A percentile compares a stretch with the other conserved stretches of the same genome.
These are phyloP conservation scores for Boletellus emodensis DNA, from an alignment of 768 basidiomycete genomes.

Conservation along the genomic window DNA sequence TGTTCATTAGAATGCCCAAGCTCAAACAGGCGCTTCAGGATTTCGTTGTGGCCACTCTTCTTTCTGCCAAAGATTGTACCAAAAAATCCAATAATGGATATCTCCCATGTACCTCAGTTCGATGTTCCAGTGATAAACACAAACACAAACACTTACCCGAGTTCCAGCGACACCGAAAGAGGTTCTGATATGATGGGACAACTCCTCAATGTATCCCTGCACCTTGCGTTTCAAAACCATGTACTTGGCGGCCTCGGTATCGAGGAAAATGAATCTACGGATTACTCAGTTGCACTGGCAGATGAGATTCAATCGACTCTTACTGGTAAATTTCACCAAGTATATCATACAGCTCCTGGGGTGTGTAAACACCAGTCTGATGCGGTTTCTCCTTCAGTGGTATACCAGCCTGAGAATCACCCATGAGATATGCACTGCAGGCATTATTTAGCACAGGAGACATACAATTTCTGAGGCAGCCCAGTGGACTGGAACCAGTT, in stretches of 20 bases:
- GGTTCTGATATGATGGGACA: slow-evolving; percentile 55
- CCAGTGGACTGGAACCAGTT: slow-evolving; percentile 64
- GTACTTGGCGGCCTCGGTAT: slow-evolving; percentile 55
- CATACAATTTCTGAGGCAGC: slow-evolving; percentile 64
- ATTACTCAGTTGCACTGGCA: neutral
- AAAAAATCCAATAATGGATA: slow-evolving; percentile 39
- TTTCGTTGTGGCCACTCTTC: slow-evolving; percentile 39
- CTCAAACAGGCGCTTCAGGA: slow-evolving; percentile 55
- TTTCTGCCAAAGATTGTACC: slow-evolving; percentile 48
- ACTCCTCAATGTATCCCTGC: slow-evolving; percentile 46
- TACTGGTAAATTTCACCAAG: slow-evolving; percentile 71
- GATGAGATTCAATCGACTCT: neutral
- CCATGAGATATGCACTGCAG: neutral
- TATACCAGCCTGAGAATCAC: slow-evolving; percentile 57
- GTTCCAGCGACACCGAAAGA: slow-evolving; percentile 41
- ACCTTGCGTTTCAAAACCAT: slow-evolving; percentile 53
- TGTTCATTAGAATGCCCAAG: slow-evolving; percentile 56
- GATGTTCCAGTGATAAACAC: neutral
- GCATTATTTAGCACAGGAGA: slow-evolving; percentile 1
- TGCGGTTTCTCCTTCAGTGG: slow-evolving; percentile 55
- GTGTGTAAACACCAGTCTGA: slow-evolving; percentile 57
- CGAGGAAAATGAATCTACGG: slow-evolving; percentile 70
- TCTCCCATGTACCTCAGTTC: slow-evolving; percentile 11
- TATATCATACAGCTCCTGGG: slow-evolving; percentile 56
- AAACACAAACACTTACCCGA: slow-evolving; percentile 34